phyloP scores from a whole-genome alignment of 2,329 filamentous ascomycete species.

The Penicillium griseofulvum region DNA sequence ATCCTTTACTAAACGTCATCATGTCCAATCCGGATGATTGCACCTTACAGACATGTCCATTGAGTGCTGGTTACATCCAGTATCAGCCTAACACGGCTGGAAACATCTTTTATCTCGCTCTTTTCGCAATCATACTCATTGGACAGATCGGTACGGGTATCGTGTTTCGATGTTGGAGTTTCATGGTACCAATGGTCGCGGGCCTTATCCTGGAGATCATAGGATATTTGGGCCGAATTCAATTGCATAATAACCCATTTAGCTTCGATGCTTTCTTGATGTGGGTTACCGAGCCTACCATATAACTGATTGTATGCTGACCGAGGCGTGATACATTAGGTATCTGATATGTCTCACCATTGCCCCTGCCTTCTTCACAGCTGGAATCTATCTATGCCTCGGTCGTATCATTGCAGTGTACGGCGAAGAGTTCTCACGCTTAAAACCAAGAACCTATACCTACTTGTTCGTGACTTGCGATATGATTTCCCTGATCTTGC shows the following conservation, averaged over 20 bases:
- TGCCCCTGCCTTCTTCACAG: constrained; percentile 63
- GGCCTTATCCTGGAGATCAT: constrained; percentile 58
- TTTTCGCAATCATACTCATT: constrained; percentile 50
- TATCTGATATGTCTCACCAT: constrained; percentile 64
- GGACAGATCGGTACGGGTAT: constrained; percentile 44
- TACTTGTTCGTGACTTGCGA: constrained; percentile 57
- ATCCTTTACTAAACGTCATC: neutral
- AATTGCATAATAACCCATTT: constrained; percentile 54
- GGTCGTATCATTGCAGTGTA: constrained; percentile 14
- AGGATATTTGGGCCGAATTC: constrained; percentile 59
- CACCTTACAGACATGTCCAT: constrained; percentile 37
- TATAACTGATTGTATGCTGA: constrained; percentile 33
- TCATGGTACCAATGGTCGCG: constrained; percentile 53
- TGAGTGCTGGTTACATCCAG: constrained; percentile 45
- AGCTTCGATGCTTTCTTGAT: constrained; percentile 43
- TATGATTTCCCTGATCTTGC: constrained; percentile 54
- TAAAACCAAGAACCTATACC: constrained; percentile 6
- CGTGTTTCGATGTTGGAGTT: constrained; percentile 51
- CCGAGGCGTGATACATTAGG: constrained; percentile 38
- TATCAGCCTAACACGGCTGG: constrained; percentile 56
- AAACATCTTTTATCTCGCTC: constrained; percentile 52
- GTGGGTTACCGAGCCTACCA: constrained; percentile 24
- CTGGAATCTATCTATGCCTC: constrained; percentile 60
- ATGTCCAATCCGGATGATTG: constrained; percentile 26
- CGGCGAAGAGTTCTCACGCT: constrained; percentile 5